phyloP scores from a whole-genome alignment of 208 protist species.

The Leptomonas pyrrhocoris region DNA sequence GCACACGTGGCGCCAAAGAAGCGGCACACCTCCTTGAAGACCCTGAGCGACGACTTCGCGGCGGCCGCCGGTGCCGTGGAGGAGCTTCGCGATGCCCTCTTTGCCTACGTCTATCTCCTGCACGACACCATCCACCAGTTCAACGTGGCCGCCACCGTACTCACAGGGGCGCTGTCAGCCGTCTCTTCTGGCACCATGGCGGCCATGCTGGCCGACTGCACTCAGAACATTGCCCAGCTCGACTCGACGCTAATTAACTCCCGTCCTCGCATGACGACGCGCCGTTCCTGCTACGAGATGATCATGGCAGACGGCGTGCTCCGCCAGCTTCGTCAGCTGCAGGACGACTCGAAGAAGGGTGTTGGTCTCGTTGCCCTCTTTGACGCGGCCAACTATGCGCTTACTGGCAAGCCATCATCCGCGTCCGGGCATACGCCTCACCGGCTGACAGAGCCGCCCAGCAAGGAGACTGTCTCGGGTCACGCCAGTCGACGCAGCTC shows the following conservation, averaged over 20 bases:
- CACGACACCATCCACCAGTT: background rate
- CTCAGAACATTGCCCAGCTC: background rate
- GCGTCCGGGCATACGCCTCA: background rate
- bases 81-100: constrained; percentile 7
- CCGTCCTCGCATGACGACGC: constrained; percentile 1
- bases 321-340: constrained; percentile 6
- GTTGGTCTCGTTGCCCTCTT: background rate
- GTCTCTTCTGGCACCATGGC: background rate
- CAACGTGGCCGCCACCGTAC: background rate
- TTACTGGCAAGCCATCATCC: constrained; percentile 1
- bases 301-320: constrained; percentile 2
- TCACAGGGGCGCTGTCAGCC: background rate
- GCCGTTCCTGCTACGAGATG: constrained; percentile 2
- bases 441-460: background rate
- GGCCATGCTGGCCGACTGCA: background rate
- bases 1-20: background rate
- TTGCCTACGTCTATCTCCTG: constrained; percentile 4
- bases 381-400: background rate
- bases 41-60: background rate
- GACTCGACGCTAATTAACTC: background rate
- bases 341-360: constrained; percentile 14
- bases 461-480: background rate
- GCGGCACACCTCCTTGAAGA: background rate
- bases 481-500: background rate
- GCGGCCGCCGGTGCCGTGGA: background rate